A percentile compares a stretch with the other conserved stretches of the same genome.
Conservation (phyloP, 1,284 basidiomycete genomes). For the Apiotrichum gracile region DNA sequence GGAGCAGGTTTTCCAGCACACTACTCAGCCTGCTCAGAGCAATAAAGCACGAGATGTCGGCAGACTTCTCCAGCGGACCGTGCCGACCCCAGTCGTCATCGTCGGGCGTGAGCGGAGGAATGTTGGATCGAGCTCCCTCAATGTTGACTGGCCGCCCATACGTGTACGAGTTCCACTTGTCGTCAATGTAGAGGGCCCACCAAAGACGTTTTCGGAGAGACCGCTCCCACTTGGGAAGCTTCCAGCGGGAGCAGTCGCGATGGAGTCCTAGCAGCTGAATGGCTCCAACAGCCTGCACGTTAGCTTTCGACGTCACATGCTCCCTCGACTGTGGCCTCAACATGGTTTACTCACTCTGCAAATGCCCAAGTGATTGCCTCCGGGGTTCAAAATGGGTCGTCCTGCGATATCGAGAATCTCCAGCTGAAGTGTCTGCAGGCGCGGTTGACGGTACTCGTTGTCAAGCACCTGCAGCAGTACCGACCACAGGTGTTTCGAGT, state of each 20-base stretch:
- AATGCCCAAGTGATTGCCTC: conserved; percentile 20
- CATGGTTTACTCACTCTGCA: conserved; percentile 11
- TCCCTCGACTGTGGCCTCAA: too few relatives aligned
- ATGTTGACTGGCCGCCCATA: conserved; percentile 18
- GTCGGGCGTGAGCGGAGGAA: conserved; percentile 11
- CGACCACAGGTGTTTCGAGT: conserved; percentile 13
- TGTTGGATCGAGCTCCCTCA: conserved; percentile 1
- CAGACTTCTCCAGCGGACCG: background rate
- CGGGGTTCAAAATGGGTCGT: conserved; percentile 17
- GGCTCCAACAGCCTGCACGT: conserved; percentile 12
- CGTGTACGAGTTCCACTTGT: conserved; percentile 23
- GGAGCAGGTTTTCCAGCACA: conserved; percentile 13
- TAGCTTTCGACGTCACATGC: background rate
- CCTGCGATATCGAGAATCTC: conserved; percentile 22
- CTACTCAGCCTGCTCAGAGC: conserved; percentile 8
- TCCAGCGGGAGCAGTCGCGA: conserved; percentile 23
- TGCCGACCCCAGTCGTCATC: conserved; percentile 2
- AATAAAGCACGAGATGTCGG: conserved; percentile 13
- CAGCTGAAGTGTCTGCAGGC: conserved; percentile 24
- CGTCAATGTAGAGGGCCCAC: conserved; percentile 22
- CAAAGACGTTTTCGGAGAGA: conserved; percentile 20
- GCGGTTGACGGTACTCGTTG: conserved; percentile 18
- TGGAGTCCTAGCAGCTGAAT: conserved; percentile 24
- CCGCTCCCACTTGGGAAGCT: conserved; percentile 23
- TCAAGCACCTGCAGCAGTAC: conserved; percentile 21